Conservation (phyloP, 345 rosid species). For the Anastatica hierochuntica region DNA sequence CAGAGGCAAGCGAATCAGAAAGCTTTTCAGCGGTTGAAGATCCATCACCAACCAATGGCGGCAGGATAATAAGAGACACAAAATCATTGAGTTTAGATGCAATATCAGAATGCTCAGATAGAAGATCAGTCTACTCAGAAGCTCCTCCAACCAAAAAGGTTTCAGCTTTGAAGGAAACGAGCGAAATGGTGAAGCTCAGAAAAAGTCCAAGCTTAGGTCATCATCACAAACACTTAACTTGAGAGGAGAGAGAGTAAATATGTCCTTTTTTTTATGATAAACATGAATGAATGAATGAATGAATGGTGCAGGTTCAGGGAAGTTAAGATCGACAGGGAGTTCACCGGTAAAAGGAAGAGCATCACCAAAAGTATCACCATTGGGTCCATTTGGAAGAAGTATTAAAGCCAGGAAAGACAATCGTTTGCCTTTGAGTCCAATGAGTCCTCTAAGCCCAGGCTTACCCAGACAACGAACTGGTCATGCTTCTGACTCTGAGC, state of each 20-base stretch:
- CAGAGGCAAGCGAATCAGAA: constrained; percentile 32
- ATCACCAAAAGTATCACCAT: constrained; percentile 20
- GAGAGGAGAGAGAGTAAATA: not conserved
- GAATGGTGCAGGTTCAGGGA: constrained; percentile 18
- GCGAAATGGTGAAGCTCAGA: constrained; percentile 16
- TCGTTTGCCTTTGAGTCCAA: constrained; percentile 24
- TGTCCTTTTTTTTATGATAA: too few species aligned
- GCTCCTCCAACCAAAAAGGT: constrained; percentile 19
- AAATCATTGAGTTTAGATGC: constrained; percentile 31
- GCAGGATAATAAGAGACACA: too few species aligned
- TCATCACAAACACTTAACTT: not conserved
- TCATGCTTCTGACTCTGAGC: constrained; percentile 30
- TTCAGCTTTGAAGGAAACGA: constrained; percentile 21
- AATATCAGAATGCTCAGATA: constrained; percentile 36
- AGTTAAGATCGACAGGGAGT: constrained; percentile 18
- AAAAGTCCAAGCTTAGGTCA: constrained; percentile 25
- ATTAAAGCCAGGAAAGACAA: constrained; percentile 22
- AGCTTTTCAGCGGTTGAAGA: constrained; percentile 35
- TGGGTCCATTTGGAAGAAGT: constrained; percentile 29
- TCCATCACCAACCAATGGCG: constrained; percentile 33
- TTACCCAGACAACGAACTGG: constrained; percentile 26
- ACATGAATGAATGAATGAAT: not conserved
- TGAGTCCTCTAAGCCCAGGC: constrained; percentile 23
- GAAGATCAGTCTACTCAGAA: constrained; percentile 23
- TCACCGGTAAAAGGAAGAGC: constrained; percentile 21